A percentile compares a stretch with the other conserved stretches of the same genome.
Conservation (phyloP, 1,139 yeast species). For the Candida neerlandica region DNA sequence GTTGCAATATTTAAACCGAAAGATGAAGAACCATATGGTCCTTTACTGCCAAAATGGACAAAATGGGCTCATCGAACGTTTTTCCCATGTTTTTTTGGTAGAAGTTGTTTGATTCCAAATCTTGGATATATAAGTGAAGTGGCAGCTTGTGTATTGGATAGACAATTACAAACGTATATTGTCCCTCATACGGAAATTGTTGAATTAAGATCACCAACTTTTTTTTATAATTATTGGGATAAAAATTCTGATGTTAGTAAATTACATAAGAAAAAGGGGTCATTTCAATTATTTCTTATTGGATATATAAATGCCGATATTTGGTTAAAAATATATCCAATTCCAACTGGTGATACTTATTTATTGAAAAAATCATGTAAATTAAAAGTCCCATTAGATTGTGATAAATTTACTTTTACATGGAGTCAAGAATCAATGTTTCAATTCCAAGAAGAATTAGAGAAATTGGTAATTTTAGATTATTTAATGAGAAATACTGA, state of each 20-base stretch:
- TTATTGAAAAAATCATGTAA: slow-evolving; percentile 25
- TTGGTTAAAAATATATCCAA: slow-evolving; percentile 57
- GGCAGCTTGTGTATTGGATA: slow-evolving; percentile 68
- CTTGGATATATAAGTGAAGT: slow-evolving; percentile 74
- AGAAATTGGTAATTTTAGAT: slow-evolving; percentile 69
- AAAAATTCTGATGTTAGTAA: slow-evolving; percentile 23
- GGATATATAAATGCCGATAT: slow-evolving; percentile 65
- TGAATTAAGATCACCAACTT: slow-evolving; percentile 52
- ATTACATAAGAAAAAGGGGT: slow-evolving; percentile 59
- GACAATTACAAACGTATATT: slow-evolving; percentile 57
- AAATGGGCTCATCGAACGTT: slow-evolving; percentile 77
- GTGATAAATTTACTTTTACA: slow-evolving; percentile 30
- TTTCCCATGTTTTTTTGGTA: slow-evolving; percentile 77
- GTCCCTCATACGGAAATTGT: slow-evolving; percentile 71
- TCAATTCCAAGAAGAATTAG: slow-evolving; percentile 64
- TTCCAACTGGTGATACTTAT: slow-evolving; percentile 42
- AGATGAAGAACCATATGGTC: slow-evolving; percentile 83
- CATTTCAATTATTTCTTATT: slow-evolving; percentile 63
- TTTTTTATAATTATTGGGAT: slow-evolving; percentile 59
- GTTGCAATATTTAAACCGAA: slow-evolving; percentile 76
- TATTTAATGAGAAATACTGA: slow-evolving; percentile 78
- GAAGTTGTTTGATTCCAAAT: slow-evolving; percentile 73
- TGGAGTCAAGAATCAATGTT: slow-evolving; percentile 57
- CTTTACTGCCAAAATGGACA: slow-evolving; percentile 77
- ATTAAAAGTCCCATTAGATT: slow-evolving; percentile 20